Base-by-base conservation (phyloP, 495 filamentous ascomycete genomes). In the Glonium stellatum region DNA sequence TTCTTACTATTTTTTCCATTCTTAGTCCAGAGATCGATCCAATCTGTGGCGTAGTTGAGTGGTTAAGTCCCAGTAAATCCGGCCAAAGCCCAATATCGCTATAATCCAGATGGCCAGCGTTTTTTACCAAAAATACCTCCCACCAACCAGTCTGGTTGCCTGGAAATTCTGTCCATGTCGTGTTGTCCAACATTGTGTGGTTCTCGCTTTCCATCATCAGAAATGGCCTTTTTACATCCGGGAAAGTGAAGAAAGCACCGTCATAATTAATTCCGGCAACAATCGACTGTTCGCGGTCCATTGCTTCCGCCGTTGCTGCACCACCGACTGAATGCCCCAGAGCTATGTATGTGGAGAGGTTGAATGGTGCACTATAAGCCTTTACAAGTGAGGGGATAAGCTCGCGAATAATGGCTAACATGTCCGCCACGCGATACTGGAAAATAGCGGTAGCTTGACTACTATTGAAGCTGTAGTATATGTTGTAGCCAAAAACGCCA, bases 251-350 rank as follows among this genome's bases (percentile, higher is more conserved):
- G 54, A 65, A 65, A 25, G 5, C 12, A 18, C 63, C 63, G 23
- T 59, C 56, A 13, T 48, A 44, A 35, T 64, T 64, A 9, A 64
- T 21, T 10, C 56, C 61, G 36, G 47, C 63, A 10, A 61, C 34
- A 12, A 65, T 44, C 9, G 46, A 39, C 4, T 23, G 19, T 13
- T 57, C 34, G 36, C 27, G 27, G n/a, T 39, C n/a, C 18, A 54
- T 37, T 8, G 39, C 18, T 11, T 21, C 48, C 15, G 59, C 50
- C 9, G 47, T 39, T 15, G 39, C 58, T 1, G 54, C 39, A 0
- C 63, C 63, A 23, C 63, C 63, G 18, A 65, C 23, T 12, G 58
- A 61, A 48, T 58, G 55, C n/a, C 63, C 63, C 1, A 65, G 8
- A 1, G 27, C 31, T 1, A 65, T 11, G 41, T 36, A 65, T 5